Percentiles rank a stretch among this genome's conserved stretches.
These are phyloP conservation scores for Penicillium taxi DNA, from an alignment of 495 filamentous ascomycete species.

Conservation along the genomic window DNA sequence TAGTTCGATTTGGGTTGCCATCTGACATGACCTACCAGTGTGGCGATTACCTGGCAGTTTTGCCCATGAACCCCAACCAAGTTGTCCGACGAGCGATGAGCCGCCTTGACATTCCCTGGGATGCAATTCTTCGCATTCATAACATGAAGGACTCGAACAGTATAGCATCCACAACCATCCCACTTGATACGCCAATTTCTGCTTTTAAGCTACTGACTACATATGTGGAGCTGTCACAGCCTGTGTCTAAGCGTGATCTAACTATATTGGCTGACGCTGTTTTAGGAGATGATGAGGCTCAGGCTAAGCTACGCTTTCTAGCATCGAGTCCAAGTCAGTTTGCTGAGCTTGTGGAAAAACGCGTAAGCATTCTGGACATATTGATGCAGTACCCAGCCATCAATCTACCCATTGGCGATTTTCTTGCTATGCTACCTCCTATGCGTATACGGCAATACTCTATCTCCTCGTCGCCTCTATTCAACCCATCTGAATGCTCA, in stretches of 20 bases:
- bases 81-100: constrained; percentile 48
- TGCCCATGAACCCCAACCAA: constrained; percentile 58
- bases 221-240: constrained; percentile 66
- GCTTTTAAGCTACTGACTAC: constrained; percentile 54
- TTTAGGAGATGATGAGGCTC: constrained; percentile 15
- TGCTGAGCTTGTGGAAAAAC: constrained; percentile 47
- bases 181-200: constrained; percentile 50
- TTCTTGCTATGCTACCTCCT: constrained; percentile 61
- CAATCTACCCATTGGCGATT: constrained; percentile 50
- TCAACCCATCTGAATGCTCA: constrained; percentile 47
- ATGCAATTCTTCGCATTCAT: constrained; percentile 44
- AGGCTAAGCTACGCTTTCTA: constrained; percentile 26
- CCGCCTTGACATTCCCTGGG: constrained; percentile 53
- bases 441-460: constrained; percentile 72
- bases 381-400: constrained; percentile 51
- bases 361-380: constrained; percentile 56
- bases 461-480: constrained; percentile 68
- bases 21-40: constrained; percentile 57
- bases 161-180: constrained; percentile 45
- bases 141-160: constrained; percentile 24
- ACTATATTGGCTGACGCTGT: constrained; percentile 38
- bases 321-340: constrained; percentile 34
- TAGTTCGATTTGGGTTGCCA: constrained; percentile 60
- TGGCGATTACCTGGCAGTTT: constrained; percentile 69
- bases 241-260: constrained; percentile 52